Base-by-base conservation (phyloP, 768 basidiomycete genomes). In the Termitomyces sp. region DNA sequence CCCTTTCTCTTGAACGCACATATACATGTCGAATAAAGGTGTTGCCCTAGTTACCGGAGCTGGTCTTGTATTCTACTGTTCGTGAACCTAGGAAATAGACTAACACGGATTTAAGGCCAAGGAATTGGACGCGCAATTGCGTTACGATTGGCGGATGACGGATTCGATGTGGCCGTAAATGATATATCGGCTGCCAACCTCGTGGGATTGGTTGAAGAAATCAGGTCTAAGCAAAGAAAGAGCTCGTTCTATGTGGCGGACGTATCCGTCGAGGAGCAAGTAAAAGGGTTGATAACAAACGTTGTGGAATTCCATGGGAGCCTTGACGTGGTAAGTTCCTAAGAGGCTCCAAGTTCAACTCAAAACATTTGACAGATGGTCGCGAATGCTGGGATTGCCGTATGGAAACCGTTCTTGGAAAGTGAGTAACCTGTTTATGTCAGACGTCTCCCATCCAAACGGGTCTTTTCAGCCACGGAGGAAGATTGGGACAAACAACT, bases 401-500 rank as follows among this genome's bases (percentile, higher is more conserved):
- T 54, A 18, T 36, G 58, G 15, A 59, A 58, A 16, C 42, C 66
- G 2, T 50, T 70, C 10, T n/a, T 64, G 5, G 63, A 69, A 13
- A 64, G 66, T 67, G 26, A 10, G 59, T 34, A 8, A 44, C 54
- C 10, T 29, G 6, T 7, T 20, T 8, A n/a, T 8, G 26, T 39
- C 18, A 3, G 20, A 28, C 6, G n/a, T 28, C 37, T 28, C 37
- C 18, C 37, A 41, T 6, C 6, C 26, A 4, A 20, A 37, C 20
- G 15, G 1, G 29, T 28, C 12, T 22, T n/a, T 24, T 37, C 50
- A 75, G 81, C 72, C 4, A 64, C 66, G 3, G 47, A 70, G 1
- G 69, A 75, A 9, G 68, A 74, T 0, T 78, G 71, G 74, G 75
- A 84, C 64, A 68, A 64, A 64, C 41, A 70, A 7, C 70, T 80